A percentile compares a stretch with the other conserved stretches of the same genome.
These are phyloP conservation scores for Jackrogersella multiformis DNA, from an alignment of 495 filamentous ascomycete species.

Conservation along the genomic window DNA sequence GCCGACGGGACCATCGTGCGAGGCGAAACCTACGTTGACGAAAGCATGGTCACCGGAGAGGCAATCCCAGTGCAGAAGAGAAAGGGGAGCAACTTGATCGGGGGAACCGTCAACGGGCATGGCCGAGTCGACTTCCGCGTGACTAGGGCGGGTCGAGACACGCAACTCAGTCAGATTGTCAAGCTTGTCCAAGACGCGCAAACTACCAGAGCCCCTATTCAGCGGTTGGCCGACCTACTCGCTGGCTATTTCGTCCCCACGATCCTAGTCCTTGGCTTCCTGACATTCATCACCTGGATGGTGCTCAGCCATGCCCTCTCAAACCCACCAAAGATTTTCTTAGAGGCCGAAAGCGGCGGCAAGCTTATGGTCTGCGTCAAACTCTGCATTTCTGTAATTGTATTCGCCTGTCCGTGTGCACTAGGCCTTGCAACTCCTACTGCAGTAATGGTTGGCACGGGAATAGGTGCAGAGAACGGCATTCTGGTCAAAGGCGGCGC, in stretches of 20 bases:
- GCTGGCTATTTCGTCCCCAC: constrained; percentile 95
- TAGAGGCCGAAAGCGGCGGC: constrained; percentile 80
- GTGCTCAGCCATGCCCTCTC: constrained; percentile 83
- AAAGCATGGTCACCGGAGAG: constrained; percentile 99
- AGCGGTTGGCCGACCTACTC: constrained; percentile 88
- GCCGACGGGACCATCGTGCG: constrained; percentile 88
- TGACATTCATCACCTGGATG: constrained; percentile 96
- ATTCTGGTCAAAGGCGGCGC: constrained; percentile 97
- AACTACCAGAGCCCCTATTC: constrained; percentile 92
- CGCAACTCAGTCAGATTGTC: constrained; percentile 97
- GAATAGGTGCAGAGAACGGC: constrained; percentile 94
- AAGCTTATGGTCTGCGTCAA: constrained; percentile 96
- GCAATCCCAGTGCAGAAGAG: constrained; percentile 90
- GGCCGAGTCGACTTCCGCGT: constrained; percentile 93
- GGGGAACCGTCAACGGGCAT: constrained; percentile 96
- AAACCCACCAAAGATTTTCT: constrained; percentile 88
- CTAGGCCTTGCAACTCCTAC: constrained; percentile 94
- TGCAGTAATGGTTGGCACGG: constrained; percentile 98
- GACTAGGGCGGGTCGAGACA: constrained; percentile 91
- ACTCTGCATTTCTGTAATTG: constrained; percentile 98
- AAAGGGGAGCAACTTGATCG: constrained; percentile 81
- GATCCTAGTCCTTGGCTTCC: constrained; percentile 82
- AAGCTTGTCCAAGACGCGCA: constrained; percentile 97
- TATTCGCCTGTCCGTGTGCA: constrained; percentile 97
- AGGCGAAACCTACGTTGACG: constrained; percentile 93